Evolutionary conservation across 805 yeast species (phyloP), one percentile per base, ranked within the genome.

Genomic region (Pichia occidentalis): DNA sequence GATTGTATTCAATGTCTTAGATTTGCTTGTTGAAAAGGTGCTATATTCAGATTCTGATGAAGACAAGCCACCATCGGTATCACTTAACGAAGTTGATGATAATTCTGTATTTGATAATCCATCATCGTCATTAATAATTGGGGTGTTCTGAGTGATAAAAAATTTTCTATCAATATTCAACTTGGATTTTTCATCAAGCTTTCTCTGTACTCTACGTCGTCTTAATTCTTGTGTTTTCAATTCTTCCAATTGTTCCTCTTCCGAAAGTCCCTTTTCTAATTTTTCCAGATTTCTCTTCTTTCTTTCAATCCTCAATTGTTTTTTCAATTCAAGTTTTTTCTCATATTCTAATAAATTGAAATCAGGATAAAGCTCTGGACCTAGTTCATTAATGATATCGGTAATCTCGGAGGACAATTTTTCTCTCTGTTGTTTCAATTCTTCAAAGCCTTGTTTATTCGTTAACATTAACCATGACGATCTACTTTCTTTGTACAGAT

Each of bases 321-420:
- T 54, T 36, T 60, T 60, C 8, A 52, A 45, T 35, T 61, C 61
- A 43, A 60, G 49, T 32, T 58, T 56, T 42, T 69, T 64, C 43
- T 67, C 68, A 45, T 68, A 57, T 39, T 71, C 71, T 36, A 70
- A 57, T 42, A 74, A 58, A 47, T 80, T 80, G 54, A 88, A 84
- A 60, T 88, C 96, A 4, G 95, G 90, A 68, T 78, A 88, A 38
- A 92, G 60, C 52, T 79, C 73, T 4, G 95, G 92, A 0, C 97
- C 97, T 41, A 79, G 71, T 30, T 72, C 75, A 56, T 88, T 86
- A 34, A 90, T 86, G 5, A 77, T 59, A 29, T 80, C 83, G 1
- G 95, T 85, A 41, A 92, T 84, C 40, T 83, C 80, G 44, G 68
- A 71, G 16, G 85, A 75, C 42, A 90, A 67, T 44, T 70, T 71